A percentile compares a stretch with the other conserved stretches of the same genome.
Conservation (phyloP, 371 early-diverging fungal species). For the Circinella umbellata region DNA sequence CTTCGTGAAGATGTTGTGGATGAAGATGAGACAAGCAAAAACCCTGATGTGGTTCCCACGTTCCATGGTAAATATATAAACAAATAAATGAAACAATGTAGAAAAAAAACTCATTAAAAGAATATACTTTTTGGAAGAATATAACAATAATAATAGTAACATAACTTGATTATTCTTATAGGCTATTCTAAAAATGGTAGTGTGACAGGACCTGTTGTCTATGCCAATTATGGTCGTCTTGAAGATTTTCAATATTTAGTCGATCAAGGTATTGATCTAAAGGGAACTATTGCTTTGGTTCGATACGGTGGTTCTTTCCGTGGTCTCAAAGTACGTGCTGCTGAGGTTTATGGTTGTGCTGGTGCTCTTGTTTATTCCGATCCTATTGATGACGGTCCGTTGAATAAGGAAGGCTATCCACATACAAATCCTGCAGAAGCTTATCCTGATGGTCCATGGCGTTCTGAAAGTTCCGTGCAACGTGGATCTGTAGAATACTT, state of each 20-base stretch:
- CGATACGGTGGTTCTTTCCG: constrained; percentile 65
- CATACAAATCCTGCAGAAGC: constrained; percentile 45
- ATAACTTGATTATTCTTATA: background rate
- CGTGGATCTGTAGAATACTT: constrained; percentile 65
- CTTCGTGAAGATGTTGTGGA: constrained; percentile 60
- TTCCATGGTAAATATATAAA: constrained; percentile 55
- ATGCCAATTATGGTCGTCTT: constrained; percentile 67
- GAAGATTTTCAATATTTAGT: constrained; percentile 62
- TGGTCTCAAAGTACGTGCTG: constrained; percentile 66
- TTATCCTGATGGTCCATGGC: constrained; percentile 74
- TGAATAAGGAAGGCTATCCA: constrained; percentile 34
- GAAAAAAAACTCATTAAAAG: background rate
- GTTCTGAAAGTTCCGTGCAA: constrained; percentile 59
- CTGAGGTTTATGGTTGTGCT: constrained; percentile 59
- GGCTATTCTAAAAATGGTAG: constrained; percentile 65
- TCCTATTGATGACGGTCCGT: constrained; percentile 32
- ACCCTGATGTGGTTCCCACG: constrained; percentile 60
- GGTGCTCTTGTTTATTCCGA: constrained; percentile 57
- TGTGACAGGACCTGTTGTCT: constrained; percentile 64
- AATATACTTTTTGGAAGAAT: background rate
- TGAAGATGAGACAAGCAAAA: constrained; percentile 58
- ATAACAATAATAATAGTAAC: too few species aligned
- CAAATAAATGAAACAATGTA: background rate
- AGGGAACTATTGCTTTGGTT: constrained; percentile 61
- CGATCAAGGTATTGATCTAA: constrained; percentile 49